Evolutionary conservation across 805 yeast genomes (phyloP).

Genomic region (Scheffersomyces stipitis): DNA sequence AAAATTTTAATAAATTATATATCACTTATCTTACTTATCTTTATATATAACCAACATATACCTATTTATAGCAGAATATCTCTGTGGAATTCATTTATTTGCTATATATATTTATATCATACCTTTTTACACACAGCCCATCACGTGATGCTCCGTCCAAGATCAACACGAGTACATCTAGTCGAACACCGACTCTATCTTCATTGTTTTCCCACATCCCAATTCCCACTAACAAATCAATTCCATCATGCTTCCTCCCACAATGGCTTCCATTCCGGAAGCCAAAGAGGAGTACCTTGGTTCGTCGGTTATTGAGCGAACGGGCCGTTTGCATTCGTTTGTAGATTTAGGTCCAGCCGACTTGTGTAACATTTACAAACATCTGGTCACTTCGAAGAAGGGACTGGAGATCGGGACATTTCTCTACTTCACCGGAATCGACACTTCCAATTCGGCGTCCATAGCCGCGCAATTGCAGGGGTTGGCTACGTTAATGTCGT

Average conservation of each 20-base stretch:
- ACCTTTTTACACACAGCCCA: no score
- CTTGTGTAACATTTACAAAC: slow-evolving; percentile 51
- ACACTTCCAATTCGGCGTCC: slow-evolving; percentile 72
- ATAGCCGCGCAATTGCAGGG: slow-evolving; percentile 74
- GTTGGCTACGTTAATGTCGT: slow-evolving; percentile 59
- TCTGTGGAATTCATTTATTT: no score
- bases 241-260: slow-evolving; percentile 38
- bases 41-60: no score
- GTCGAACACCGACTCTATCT: no score
- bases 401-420: slow-evolving; percentile 62
- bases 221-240: no score
- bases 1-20: no score
- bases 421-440: slow-evolving; percentile 72
- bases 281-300: slow-evolving; percentile 58
- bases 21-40: no score
- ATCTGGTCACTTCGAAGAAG: slow-evolving; percentile 40
- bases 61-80: no score
- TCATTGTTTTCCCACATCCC: no score
- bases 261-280: slow-evolving; percentile 66
- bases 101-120: no score
- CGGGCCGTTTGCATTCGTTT: slow-evolving; percentile 56
- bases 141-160: no score
- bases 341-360: slow-evolving; percentile 75
- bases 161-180: no score
- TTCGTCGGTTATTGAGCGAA: slow-evolving; percentile 62